A percentile compares a stretch with the other conserved stretches of the same genome.
These are phyloP conservation scores for Hysterangium stoloniferum DNA, from an alignment of 768 basidiomycete genomes.

Conservation along the genomic window DNA sequence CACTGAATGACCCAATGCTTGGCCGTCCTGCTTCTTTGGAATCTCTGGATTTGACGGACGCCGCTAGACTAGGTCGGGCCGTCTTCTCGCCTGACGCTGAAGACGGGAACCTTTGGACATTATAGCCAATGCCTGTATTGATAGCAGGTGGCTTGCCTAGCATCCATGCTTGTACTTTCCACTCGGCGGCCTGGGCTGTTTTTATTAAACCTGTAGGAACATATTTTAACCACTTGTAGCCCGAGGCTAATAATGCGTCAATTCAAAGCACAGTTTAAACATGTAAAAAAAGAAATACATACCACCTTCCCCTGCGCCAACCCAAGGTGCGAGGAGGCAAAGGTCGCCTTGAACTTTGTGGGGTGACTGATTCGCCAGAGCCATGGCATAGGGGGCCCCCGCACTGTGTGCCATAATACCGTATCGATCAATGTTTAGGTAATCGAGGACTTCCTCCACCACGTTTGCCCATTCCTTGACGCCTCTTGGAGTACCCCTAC, in stretches of 20 bases:
- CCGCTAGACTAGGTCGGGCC: background rate
- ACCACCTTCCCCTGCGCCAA: constrained; percentile 86
- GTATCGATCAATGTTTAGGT: constrained; percentile 67
- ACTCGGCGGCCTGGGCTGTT: constrained; percentile 94
- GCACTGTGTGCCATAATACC: constrained; percentile 95
- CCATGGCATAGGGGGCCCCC: constrained; percentile 89
- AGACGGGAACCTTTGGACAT: constrained; percentile 30
- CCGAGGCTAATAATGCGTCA: constrained; percentile 35
- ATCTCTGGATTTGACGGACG: constrained; percentile 4
- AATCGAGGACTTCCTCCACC: constrained; percentile 85
- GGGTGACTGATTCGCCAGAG: constrained; percentile 69
- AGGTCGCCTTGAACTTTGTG: constrained; percentile 76
- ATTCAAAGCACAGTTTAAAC: too few species aligned
- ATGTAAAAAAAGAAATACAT: constrained; percentile 26
- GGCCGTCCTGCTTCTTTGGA: constrained; percentile 34
- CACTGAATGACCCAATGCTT: constrained; percentile 74
- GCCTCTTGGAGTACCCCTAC: constrained; percentile 61
- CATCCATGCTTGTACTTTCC: constrained; percentile 96
- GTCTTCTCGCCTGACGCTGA: background rate
- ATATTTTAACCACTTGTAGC: constrained; percentile 96
- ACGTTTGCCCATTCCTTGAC: constrained; percentile 87
- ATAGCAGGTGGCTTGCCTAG: constrained; percentile 90
- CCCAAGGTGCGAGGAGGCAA: constrained; percentile 93
- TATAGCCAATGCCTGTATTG: constrained; percentile 79
- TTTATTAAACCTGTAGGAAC: constrained; percentile 89